A percentile compares a stretch with the other conserved stretches of the same genome.
Evolutionary conservation across 2,329 filamentous ascomycete genomes (phyloP).

Genomic region (Fusarium paranaense): DNA sequence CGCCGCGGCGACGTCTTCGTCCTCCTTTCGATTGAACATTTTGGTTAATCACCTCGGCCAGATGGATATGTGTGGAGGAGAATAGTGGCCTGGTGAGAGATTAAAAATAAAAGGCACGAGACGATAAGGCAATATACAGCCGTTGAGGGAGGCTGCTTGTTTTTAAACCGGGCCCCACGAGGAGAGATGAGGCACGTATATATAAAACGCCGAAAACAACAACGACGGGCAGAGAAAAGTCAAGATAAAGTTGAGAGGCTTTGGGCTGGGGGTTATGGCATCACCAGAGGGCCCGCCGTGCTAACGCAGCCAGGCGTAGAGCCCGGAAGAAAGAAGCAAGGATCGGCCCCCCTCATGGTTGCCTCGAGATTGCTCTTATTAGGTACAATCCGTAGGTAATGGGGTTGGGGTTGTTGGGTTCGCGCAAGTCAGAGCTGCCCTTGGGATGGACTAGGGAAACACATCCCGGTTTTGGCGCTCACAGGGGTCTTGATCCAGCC

Average conservation of each 20-base stretch:
- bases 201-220: conserved; percentile 15
- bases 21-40: conserved; percentile 35
- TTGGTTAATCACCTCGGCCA: conserved; percentile 15
- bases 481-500: not conserved
- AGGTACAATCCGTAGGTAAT: conserved; percentile 17
- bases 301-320: conserved; percentile 41
- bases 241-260: conserved; percentile 32
- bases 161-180: not conserved
- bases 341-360: conserved; percentile 37
- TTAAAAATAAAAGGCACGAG: not conserved
- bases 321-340: conserved; percentile 30
- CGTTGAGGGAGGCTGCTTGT: not conserved
- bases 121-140: not conserved
- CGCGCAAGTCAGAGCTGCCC: conserved; percentile 12
- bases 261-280: conserved; percentile 36
- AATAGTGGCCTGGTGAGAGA: not conserved
- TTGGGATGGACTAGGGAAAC: conserved; percentile 6
- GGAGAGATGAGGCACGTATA: conserved; percentile 7
- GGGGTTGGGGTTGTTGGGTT: conserved; percentile 7
- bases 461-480: conserved; percentile 8
- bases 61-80: not conserved
- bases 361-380: conserved; percentile 24
- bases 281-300: conserved; percentile 38
- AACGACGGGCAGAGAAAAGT: conserved; percentile 24
- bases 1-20: conserved; percentile 30